phyloP scores from a whole-genome alignment of 768 basidiomycete species.

The Coprinopsis marcescibilis region DNA sequence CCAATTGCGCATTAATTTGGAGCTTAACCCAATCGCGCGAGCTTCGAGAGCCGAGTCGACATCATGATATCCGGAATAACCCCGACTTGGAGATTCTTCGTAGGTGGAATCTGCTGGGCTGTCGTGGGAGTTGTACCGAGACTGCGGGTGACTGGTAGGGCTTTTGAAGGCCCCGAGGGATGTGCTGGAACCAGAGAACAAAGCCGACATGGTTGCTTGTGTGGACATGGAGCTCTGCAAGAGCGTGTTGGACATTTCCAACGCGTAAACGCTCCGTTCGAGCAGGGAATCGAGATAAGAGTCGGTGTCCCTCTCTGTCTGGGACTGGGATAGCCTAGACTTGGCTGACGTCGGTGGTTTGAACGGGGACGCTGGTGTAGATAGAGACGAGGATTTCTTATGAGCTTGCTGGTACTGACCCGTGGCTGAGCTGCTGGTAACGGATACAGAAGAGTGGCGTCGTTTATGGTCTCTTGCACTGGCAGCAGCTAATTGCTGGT shows the following conservation, averaged over 20 bases:
- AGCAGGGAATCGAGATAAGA: slow-evolving; percentile 72
- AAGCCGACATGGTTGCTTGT: slow-evolving; percentile 44
- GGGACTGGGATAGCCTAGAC: slow-evolving; percentile 9
- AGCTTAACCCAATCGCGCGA: slow-evolving; percentile 47
- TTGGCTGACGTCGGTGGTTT: slow-evolving; percentile 16
- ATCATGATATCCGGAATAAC: slow-evolving; percentile 11
- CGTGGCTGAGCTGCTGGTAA: not conserved
- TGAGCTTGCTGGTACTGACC: not conserved
- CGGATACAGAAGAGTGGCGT: slow-evolving; percentile 20
- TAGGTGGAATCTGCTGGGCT: not conserved
- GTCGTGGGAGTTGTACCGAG: slow-evolving; percentile 20
- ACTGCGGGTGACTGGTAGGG: not conserved
- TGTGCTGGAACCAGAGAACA: slow-evolving; percentile 29
- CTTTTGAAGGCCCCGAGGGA: slow-evolving; percentile 19
- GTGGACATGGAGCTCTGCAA: slow-evolving; percentile 73
- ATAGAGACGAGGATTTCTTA: slow-evolving; percentile 1
- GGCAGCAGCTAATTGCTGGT: slow-evolving; percentile 13
- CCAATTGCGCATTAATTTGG: slow-evolving; percentile 41
- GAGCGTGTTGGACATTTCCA: slow-evolving; percentile 80
- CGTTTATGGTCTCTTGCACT: slow-evolving; percentile 21
- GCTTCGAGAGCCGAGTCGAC: slow-evolving; percentile 43
- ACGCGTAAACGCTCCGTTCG: slow-evolving; percentile 75
- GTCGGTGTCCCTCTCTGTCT: slow-evolving; percentile 27
- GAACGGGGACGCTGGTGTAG: too few species aligned
- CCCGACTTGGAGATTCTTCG: not conserved